Conservation (phyloP, 257 asterid genomes). For the Knoxia roxburghii region DNA sequence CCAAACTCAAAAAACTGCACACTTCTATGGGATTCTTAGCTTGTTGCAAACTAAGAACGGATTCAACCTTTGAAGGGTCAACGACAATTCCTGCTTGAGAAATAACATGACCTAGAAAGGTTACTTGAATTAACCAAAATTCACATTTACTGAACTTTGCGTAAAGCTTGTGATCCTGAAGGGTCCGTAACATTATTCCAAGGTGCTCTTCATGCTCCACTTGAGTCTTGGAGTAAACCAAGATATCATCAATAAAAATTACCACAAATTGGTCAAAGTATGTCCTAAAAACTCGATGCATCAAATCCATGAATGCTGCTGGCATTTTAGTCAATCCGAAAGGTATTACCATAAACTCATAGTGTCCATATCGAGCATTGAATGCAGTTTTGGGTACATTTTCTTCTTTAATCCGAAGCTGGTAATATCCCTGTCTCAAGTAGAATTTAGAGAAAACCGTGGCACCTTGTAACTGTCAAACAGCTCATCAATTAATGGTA, state of each 20-base stretch:
- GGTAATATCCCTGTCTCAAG: not conserved
- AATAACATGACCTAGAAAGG: too few species aligned
- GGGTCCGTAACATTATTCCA: not conserved
- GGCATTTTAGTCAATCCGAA: not conserved
- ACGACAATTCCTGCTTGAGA: too few species aligned
- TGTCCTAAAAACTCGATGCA: not conserved
- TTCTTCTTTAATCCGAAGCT: not conserved
- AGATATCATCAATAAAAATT: not conserved
- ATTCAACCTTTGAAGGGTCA: too few species aligned
- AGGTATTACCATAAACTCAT: not conserved
- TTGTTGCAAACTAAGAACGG: too few species aligned
- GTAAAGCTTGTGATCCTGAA: not conserved
- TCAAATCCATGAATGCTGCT: not conserved
- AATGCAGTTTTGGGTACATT: not conserved
- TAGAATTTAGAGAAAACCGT: not conserved
- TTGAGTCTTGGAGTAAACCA: not conserved
- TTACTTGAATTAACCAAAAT: too few species aligned
- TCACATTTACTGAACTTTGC: not conserved
- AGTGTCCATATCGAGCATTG: not conserved
- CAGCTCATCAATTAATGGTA: not conserved
- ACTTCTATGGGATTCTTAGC: too few species aligned
- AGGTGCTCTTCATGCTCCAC: not conserved
- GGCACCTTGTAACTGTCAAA: not conserved
- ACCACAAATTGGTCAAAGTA: not conserved
- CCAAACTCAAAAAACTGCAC: too few species aligned